Evolutionary conservation across 768 basidiomycete species (phyloP).

Genomic region (Phlebiopsis gigantea): DNA sequence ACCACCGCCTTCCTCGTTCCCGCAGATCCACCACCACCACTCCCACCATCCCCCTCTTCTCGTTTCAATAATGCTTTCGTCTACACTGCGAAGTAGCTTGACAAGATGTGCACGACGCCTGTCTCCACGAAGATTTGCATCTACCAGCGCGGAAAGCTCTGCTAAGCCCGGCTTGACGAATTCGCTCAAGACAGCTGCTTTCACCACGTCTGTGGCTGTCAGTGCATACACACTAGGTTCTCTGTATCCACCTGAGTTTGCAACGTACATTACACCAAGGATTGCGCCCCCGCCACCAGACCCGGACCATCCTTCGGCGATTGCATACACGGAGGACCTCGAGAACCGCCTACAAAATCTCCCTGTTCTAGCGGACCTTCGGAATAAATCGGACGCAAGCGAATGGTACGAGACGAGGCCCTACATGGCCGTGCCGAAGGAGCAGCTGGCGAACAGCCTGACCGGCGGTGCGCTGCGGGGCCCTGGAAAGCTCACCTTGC

Average conservation of each 20-base stretch:
- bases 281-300: conserved; percentile 66
- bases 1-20: neutral
- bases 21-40: neutral
- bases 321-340: conserved; percentile 50
- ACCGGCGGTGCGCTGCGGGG: conserved; percentile 84
- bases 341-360: conserved; percentile 68
- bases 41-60: neutral
- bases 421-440: conserved; percentile 63
- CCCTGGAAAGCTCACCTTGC: conserved; percentile 78
- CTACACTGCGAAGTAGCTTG: neutral
- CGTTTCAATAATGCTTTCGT: neutral
- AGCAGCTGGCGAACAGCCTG: conserved; percentile 74
- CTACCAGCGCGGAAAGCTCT: neutral
- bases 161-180: neutral
- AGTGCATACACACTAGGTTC: conserved; percentile 49
- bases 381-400: conserved; percentile 42
- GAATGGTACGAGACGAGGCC: conserved; percentile 80
- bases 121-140: neutral
- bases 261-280: conserved; percentile 70
- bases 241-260: conserved; percentile 62
- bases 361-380: conserved; percentile 47
- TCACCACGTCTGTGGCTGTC: conserved; percentile 11
- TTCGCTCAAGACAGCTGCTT: neutral
- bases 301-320: conserved; percentile 53
- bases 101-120: neutral